Base-by-base conservation (phyloP, 805 yeast species). In the Spathaspora sp. region DNA sequence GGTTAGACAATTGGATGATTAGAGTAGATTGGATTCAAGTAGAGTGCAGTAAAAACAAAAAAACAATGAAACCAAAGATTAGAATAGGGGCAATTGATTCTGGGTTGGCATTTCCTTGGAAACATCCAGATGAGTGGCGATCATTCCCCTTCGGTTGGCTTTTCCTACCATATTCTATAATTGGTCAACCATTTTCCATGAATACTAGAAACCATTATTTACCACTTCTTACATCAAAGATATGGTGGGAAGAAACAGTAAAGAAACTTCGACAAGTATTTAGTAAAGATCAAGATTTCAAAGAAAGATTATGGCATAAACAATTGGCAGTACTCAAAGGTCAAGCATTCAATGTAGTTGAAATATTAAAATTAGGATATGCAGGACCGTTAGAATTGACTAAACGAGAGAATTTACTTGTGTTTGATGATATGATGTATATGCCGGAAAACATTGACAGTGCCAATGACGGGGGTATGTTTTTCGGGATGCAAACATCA, bases 81-180 rank as follows among this genome's bases (percentile, higher is more conserved):
- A 75, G 70, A 48, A 72, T 86, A 29, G 90, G 89, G 2, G 93
- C 92, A 0, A 86, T 86, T 44, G 92, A 86, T 59, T 84, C 88
- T 14, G 91, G 91, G 0, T 69, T 86, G 29, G 76, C 91, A 0
- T 86, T 83, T 58, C 92, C 93, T 5, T 86, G 90, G 90, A 86
- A 86, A 59, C 89, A 85, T 56, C 92, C 92, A 0, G 88, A 86
- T 64, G 90, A 85, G 60, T 85, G 91, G 89, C 68, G 92, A 50
- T 83, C 89, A 0, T 86, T 83, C 58, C 92, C 92, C 0, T 86
- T 78, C 66, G 92, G 92, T 0, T 86, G 93, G 93, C 66, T 86
- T 23, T 85, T 82, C 58, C 65, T 86, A 32, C 92, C 92, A 0
- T 65, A 79, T 11, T 72, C 80, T 10, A 62, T 86, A 5, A 81